A percentile compares a stretch with the other conserved stretches of the same genome.
Conservation (phyloP, 1,139 yeast species). For the Wickerhamomyces sp. region DNA sequence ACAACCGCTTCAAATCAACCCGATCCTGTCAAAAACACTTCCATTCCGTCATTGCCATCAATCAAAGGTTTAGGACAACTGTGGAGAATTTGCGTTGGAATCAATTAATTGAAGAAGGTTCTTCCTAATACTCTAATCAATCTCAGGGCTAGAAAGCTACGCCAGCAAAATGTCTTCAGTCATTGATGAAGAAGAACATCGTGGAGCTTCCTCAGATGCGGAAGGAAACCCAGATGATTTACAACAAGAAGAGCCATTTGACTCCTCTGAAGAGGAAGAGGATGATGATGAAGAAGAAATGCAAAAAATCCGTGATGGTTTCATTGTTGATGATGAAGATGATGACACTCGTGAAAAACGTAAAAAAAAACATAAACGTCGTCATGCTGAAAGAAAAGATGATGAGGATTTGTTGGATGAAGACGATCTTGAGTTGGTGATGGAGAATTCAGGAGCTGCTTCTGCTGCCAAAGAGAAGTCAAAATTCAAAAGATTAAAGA, state of each 20-base stretch:
- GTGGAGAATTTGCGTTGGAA: too few relatives aligned
- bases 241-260: slow-evolving; percentile 46
- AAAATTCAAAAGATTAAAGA: slow-evolving; percentile 75
- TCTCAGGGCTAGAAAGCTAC: neutral
- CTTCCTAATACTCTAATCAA: neutral
- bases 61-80: too few relatives aligned
- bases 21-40: neutral
- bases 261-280: slow-evolving; percentile 72
- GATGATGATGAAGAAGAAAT: slow-evolving; percentile 79
- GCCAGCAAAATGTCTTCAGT: slow-evolving; percentile 5
- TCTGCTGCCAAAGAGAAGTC: slow-evolving; percentile 38
- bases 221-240: slow-evolving; percentile 35
- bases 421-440: slow-evolving; percentile 85
- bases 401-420: slow-evolving; percentile 79
- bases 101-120: neutral
- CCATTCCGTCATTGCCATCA: too few relatives aligned
- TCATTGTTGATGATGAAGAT: slow-evolving; percentile 89
- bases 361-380: slow-evolving; percentile 36
- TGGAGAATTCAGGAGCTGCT: slow-evolving; percentile 84
- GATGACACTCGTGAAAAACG: slow-evolving; percentile 41
- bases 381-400: slow-evolving; percentile 27
- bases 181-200: slow-evolving; percentile 7
- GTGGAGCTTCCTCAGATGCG: neutral
- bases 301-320: slow-evolving; percentile 78
- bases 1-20: neutral